Percentiles rank a stretch among this genome's conserved stretches.
These are phyloP conservation scores for Antitrichia curtipendula DNA, from an alignment of 225 moss, liverwort and hornwort species.

Conservation along the genomic window DNA sequence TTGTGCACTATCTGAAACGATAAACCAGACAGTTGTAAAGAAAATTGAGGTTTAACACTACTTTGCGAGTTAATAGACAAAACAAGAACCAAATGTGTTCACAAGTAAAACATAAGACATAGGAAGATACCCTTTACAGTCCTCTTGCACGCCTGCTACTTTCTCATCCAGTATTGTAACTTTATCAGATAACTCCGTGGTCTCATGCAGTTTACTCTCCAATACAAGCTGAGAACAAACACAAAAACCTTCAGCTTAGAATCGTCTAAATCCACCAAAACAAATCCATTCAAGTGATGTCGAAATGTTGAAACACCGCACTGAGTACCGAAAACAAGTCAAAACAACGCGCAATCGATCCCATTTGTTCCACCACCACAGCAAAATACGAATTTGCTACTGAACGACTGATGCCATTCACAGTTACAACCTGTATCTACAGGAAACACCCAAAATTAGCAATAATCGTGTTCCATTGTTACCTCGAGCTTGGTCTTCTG, in stretches of 20 bases:
- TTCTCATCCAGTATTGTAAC: constrained; percentile 49
- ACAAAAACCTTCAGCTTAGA: background rate
- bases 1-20: background rate
- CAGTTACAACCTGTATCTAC: background rate
- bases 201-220: constrained; percentile 49
- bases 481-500: constrained; percentile 45
- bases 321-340: background rate
- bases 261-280: background rate
- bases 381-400: background rate
- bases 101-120: background rate
- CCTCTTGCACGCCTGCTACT: constrained; percentile 47
- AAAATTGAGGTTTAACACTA: background rate
- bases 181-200: constrained; percentile 50
- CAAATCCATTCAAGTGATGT: background rate
- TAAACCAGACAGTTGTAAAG: background rate
- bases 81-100: background rate
- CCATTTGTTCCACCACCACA: background rate
- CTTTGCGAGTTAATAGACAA: background rate
- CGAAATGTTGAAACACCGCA: background rate
- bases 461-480: background rate
- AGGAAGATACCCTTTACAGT: constrained; percentile 45
- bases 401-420: background rate
- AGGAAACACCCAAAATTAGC: background rate
- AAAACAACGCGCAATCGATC: background rate
- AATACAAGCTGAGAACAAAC: constrained; percentile 24